Evolutionary conservation across 2,329 filamentous ascomycete genomes (phyloP).

Genomic region (Fusarium concolor): DNA sequence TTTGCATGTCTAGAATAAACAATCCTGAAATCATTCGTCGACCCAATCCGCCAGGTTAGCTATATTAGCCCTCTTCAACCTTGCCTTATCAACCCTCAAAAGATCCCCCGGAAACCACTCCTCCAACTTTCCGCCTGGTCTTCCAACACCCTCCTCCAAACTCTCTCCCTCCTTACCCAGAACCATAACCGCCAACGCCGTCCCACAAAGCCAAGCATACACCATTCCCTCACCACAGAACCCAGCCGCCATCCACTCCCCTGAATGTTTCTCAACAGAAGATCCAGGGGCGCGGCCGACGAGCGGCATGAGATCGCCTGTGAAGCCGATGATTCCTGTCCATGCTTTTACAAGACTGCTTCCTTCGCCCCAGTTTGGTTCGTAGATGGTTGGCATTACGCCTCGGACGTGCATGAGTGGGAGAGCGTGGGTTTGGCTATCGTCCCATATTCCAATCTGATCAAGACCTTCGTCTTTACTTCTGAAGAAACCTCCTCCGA

Average conservation of each 20-base stretch:
- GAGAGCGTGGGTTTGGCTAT: constrained; percentile 55
- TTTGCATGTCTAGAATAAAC: too few relatives aligned
- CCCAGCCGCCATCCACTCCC: constrained; percentile 65
- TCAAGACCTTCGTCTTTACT: constrained; percentile 57
- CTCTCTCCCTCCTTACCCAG: constrained; percentile 52
- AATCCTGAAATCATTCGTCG: not conserved
- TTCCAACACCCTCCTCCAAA: constrained; percentile 47
- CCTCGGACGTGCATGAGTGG: constrained; percentile 56
- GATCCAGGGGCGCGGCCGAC: constrained; percentile 59
- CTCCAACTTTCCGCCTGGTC: constrained; percentile 51
- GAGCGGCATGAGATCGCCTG: constrained; percentile 62
- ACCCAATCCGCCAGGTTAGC: constrained; percentile 49
- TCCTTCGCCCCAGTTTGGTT: constrained; percentile 51
- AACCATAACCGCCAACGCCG: constrained; percentile 60
- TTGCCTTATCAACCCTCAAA: constrained; percentile 45
- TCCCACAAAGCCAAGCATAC: constrained; percentile 64
- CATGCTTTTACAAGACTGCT: constrained; percentile 56
- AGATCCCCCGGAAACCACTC: constrained; percentile 58
- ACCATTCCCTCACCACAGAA: constrained; percentile 66
- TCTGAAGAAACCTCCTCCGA: constrained; percentile 64
- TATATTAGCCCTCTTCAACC: constrained; percentile 53
- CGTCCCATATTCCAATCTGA: constrained; percentile 61
- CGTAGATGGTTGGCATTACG: constrained; percentile 57
- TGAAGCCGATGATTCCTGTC: constrained; percentile 62
- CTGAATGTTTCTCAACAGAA: constrained; percentile 35